Percentiles rank a stretch among this genome's conserved stretches.
Conservation (phyloP, 2,329 filamentous ascomycete species). For the Lachnellula cervina region DNA sequence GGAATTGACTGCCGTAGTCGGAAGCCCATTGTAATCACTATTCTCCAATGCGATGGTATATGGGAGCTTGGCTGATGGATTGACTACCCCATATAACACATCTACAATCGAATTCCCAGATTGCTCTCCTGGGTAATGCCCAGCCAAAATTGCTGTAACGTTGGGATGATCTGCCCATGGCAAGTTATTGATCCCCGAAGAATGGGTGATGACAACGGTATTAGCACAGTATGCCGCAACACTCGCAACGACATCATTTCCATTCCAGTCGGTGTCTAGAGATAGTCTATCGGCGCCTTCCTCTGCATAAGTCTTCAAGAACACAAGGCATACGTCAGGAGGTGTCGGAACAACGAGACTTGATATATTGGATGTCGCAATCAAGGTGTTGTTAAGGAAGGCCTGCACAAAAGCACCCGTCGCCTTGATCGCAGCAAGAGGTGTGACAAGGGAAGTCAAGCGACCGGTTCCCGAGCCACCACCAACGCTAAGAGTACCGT, state of each 20-base stretch:
- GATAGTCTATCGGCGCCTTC: conserved; percentile 61
- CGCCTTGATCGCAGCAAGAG: conserved; percentile 49
- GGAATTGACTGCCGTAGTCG: conserved; percentile 67
- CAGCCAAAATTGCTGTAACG: conserved; percentile 72
- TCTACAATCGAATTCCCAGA: conserved; percentile 75
- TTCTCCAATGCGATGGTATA: conserved; percentile 49
- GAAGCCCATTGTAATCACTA: conserved; percentile 50
- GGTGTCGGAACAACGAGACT: conserved; percentile 36
- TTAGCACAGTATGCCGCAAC: conserved; percentile 48
- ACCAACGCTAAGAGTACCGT: conserved; percentile 43
- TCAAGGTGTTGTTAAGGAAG: conserved; percentile 39
- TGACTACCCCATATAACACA: conserved; percentile 70
- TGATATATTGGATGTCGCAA: conserved; percentile 34
- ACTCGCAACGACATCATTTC: conserved; percentile 23
- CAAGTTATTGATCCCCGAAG: conserved; percentile 58
- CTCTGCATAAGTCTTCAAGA: conserved; percentile 62
- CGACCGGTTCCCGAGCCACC: conserved; percentile 46
- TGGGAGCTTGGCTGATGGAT: conserved; percentile 73
- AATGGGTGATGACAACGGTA: conserved; percentile 62
- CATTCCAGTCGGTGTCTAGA: conserved; percentile 14
- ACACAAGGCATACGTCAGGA: conserved; percentile 61
- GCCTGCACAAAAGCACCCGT: conserved; percentile 55
- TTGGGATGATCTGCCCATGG: conserved; percentile 70
- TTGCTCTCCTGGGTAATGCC: conserved; percentile 78
- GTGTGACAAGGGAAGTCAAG: conserved; percentile 45